Percentiles rank a stretch among this genome's conserved stretches.
Evolutionary conservation across 2,329 filamentous ascomycete genomes (phyloP).

Genomic region (Clonostachys byssicola): DNA sequence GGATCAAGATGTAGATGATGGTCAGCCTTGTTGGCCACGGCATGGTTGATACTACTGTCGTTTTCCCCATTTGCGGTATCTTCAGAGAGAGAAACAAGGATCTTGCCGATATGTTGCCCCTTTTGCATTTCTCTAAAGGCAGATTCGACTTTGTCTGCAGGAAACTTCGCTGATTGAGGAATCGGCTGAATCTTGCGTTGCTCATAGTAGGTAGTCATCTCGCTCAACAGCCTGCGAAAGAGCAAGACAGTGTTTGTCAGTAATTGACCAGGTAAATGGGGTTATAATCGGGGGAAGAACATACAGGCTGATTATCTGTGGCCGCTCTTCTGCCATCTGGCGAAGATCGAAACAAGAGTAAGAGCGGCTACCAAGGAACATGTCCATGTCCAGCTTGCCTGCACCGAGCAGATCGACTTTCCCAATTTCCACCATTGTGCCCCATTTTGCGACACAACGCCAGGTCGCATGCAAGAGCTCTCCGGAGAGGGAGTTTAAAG

Average conservation of each 20-base stretch:
- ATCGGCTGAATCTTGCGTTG: background rate
- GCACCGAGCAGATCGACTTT: constrained; percentile 2
- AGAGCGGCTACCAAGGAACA: constrained; percentile 29
- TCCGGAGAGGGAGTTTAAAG: constrained; percentile 21
- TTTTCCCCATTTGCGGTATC: constrained; percentile 1
- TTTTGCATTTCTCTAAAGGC: constrained; percentile 11
- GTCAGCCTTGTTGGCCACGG: background rate
- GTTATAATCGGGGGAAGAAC: too few species aligned
- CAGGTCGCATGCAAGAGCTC: constrained; percentile 19
- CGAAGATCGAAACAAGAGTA: constrained; percentile 26
- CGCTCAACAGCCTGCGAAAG: too few species aligned
- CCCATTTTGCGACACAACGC: constrained; percentile 21
- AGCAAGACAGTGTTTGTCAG: too few species aligned
- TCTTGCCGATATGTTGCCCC: constrained; percentile 11
- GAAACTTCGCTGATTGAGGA: constrained; percentile 1
- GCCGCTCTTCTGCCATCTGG: background rate
- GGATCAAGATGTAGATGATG: background rate
- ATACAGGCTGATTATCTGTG: background rate
- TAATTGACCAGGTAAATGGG: background rate
- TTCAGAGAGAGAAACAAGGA: constrained; percentile 7
- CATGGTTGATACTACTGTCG: background rate
- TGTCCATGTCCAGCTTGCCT: constrained; percentile 1
- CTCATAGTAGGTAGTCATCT: too few species aligned
- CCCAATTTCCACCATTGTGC: constrained; percentile 26
- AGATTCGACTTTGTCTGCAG: constrained; percentile 4